Evolutionary conservation across 495 filamentous ascomycete species (phyloP).

Genomic region (Podospora tetraspora): DNA sequence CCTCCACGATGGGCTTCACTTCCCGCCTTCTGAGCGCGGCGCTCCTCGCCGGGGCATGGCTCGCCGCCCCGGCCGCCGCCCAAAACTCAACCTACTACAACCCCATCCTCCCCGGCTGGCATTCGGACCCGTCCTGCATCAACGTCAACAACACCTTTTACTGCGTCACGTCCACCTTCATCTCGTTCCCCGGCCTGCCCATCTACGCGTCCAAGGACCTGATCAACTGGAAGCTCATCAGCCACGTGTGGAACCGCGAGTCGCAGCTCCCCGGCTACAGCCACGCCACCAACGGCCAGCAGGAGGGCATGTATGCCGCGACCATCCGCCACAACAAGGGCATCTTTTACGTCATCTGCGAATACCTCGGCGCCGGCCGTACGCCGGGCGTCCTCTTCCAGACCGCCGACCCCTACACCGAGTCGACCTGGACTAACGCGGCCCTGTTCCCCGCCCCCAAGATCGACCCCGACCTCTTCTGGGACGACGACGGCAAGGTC

Average conservation of each 20-base stretch:
- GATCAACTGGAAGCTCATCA: constrained; percentile 32
- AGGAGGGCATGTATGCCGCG: constrained; percentile 33
- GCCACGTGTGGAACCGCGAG: constrained; percentile 21
- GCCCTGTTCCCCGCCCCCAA: constrained; percentile 30
- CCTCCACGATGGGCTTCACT: neutral
- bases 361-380: constrained; percentile 26
- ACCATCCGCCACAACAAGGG: constrained; percentile 33
- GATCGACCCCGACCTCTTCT: constrained; percentile 44
- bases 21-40: neutral
- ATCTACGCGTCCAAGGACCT: constrained; percentile 34
- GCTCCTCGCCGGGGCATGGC: neutral
- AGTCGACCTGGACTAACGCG: constrained; percentile 36
- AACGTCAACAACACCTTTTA: constrained; percentile 31
- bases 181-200: constrained; percentile 33
- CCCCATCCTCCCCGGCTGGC: constrained; percentile 33
- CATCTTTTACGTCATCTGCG: constrained; percentile 40
- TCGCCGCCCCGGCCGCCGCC: neutral
- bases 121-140: constrained; percentile 32
- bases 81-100: constrained; percentile 29
- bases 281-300: constrained; percentile 20
- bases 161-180: constrained; percentile 35
- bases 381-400: constrained; percentile 29
- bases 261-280: constrained; percentile 20
- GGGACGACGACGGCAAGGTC: constrained; percentile 41
- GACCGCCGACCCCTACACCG: constrained; percentile 27